Percentiles rank a stretch among this genome's conserved stretches.
These are phyloP conservation scores for Alternaria incomplexa DNA, from an alignment of 2,329 filamentous ascomycete species.

Conservation along the genomic window DNA sequence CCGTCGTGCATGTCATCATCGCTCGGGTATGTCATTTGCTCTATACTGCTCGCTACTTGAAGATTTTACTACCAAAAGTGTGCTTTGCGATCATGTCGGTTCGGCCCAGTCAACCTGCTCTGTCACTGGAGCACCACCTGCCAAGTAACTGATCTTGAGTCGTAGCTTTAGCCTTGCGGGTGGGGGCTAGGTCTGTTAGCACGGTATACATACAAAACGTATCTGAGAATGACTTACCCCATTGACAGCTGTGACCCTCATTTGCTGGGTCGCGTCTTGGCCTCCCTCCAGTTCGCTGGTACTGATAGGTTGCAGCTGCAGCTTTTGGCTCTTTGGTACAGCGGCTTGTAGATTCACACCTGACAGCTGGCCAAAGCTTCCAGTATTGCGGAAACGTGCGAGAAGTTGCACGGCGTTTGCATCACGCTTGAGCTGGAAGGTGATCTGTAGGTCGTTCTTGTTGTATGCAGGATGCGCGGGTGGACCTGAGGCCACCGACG, in stretches of 20 bases:
- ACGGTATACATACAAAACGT: background rate
- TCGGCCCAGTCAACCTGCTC: constrained; percentile 99
- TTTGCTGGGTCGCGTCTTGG: constrained; percentile 84
- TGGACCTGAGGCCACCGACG: constrained; percentile 45
- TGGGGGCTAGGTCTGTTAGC: constrained; percentile 64
- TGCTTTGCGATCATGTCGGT: constrained; percentile 53
- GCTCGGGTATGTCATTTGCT: constrained; percentile 17
- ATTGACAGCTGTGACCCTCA: constrained; percentile 84
- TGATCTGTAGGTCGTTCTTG: constrained; percentile 82
- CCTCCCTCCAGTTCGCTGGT: constrained; percentile 76
- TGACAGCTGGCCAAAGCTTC: constrained; percentile 68
- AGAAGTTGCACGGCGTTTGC: constrained; percentile 80
- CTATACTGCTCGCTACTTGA: constrained; percentile 10
- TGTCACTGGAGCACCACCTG: constrained; percentile 73
- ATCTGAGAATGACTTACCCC: constrained; percentile 71
- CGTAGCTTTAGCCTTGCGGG: constrained; percentile 75
- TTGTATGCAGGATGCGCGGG: constrained; percentile 76
- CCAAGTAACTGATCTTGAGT: constrained; percentile 81
- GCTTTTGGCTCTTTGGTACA: constrained; percentile 93
- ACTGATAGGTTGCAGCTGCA: constrained; percentile 90
- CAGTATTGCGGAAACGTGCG: constrained; percentile 82
- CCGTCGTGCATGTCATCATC: constrained; percentile 2
- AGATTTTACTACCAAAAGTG: constrained; percentile 4
- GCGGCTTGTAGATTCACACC: constrained; percentile 89
- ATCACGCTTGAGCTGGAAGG: constrained; percentile 83